These are phyloP conservation scores for Pestalotiopsis sp. DNA, from an alignment of 2,329 filamentous ascomycete genomes.

Conservation along the genomic window DNA sequence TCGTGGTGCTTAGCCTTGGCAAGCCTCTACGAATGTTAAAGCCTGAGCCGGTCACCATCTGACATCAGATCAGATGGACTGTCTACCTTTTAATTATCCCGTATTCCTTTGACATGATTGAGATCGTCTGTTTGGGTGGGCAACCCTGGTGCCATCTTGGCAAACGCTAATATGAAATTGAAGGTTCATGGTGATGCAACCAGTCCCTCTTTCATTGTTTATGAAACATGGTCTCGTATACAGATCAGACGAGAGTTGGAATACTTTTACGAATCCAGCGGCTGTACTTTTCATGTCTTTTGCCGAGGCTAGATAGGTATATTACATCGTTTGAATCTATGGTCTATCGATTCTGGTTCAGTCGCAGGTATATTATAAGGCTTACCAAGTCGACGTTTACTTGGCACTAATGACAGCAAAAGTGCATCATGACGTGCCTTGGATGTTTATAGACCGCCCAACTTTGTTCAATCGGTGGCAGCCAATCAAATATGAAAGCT, in stretches of 20 bases:
- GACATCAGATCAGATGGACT: conserved; percentile 3
- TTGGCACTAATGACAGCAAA: too few relatives aligned
- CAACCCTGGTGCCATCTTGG: not conserved
- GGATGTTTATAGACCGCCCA: too few relatives aligned
- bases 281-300: not conserved
- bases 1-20: not conserved
- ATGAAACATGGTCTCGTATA: not conserved
- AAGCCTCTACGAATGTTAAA: not conserved
- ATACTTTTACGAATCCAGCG: not conserved
- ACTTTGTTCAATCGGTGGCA: too few relatives aligned
- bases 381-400: too few relatives aligned
- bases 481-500: too few relatives aligned
- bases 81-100: not conserved
- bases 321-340: too few relatives aligned
- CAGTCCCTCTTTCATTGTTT: not conserved
- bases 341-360: too few relatives aligned
- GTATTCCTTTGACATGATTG: not conserved
- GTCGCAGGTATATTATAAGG: too few relatives aligned
- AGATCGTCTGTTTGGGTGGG: not conserved
- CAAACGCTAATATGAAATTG: not conserved
- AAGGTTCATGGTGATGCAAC: not conserved
- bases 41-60: not conserved
- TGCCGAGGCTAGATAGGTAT: not conserved
- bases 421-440: too few relatives aligned
- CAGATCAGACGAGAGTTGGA: not conserved